Percentiles rank a stretch among this genome's conserved stretches.
phyloP scores from a whole-genome alignment of 805 yeast genomes.

The Spencermartinsiella europaea region DNA sequence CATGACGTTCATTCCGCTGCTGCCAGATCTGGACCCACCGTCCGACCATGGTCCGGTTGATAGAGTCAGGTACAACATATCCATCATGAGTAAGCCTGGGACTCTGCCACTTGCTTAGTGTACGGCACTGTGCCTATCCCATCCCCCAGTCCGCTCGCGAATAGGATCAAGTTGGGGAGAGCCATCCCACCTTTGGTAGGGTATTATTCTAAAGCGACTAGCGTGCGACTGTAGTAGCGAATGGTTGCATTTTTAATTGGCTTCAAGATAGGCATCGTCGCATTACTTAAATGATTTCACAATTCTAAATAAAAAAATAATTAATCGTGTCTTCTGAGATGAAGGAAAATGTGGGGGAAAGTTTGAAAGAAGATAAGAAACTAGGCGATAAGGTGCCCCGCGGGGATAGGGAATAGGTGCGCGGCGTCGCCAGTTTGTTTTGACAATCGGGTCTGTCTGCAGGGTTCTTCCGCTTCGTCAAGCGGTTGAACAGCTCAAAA shows the following conservation, averaged over 20 bases:
- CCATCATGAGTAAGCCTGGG: too few relatives aligned
- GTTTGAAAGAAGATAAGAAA: too few relatives aligned
- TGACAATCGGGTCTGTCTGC: too few relatives aligned
- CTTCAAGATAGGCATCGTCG: not conserved
- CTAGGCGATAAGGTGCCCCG: too few relatives aligned
- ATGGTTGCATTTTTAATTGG: slow-evolving; percentile 11
- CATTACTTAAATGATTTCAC: too few relatives aligned
- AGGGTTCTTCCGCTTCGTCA: too few relatives aligned
- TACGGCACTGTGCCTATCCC: slow-evolving; percentile 70
- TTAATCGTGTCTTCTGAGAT: too few relatives aligned
- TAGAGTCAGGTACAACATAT: slow-evolving; percentile 48
- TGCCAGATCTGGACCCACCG: slow-evolving; percentile 52
- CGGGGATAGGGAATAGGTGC: too few relatives aligned
- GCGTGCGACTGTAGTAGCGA: slow-evolving; percentile 20
- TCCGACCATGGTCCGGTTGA: slow-evolving; percentile 48
- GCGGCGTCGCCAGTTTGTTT: too few relatives aligned
- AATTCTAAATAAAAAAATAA: too few relatives aligned
- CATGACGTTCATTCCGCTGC: slow-evolving; percentile 63
- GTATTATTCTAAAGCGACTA: slow-evolving; percentile 25
- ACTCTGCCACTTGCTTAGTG: slow-evolving; percentile 43
- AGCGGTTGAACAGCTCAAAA: too few relatives aligned
- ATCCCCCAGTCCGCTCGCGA: slow-evolving; percentile 70
- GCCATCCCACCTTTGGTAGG: slow-evolving; percentile 25
- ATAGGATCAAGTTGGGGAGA: slow-evolving; percentile 49
- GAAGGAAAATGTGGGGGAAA: too few relatives aligned